Base-by-base conservation (phyloP, 495 filamentous ascomycete species). In the Aspergillus incahuasiensis region DNA sequence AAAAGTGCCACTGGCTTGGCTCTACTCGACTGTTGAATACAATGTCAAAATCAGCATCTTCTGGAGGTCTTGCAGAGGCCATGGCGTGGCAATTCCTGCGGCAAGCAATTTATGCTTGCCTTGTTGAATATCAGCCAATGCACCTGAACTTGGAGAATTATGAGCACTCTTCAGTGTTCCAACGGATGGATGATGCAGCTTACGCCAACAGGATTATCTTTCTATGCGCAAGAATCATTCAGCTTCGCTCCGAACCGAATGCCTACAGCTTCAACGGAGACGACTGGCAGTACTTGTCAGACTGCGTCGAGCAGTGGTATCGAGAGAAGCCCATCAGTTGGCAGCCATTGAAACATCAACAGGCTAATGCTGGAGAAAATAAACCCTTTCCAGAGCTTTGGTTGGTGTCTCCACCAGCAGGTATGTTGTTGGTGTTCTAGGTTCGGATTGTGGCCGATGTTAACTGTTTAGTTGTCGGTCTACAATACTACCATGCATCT, bases 71-170 rank as follows among this genome's bases (percentile, higher is more conserved):
- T 1, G 69, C 66, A n/a, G 72, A 75, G 51, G 72, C 72, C n/a
- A 63, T 67, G 11, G 72, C 68, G 44, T 75, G 72, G 72, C 70
- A 72, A 24, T 73, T 70, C 18, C 56, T 75, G 40, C 66, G 72
- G 18, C 72, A 75, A 56, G 72, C 70, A 9, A 72, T 75, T n/a
- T 74, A 73, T 19, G 63, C 71, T 6, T 74, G 68, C 1, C 50
- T 72, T 1, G 71, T 74, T 6, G 69, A 72, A 52, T 56, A 66
- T 41, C 66, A 72, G 30, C 66, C 66, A 3, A 61, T 72, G 34
- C 65, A 71, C 35, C 61, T 74, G 13, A 62, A 74, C 21, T 38
- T 74, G 34, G 59, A 54, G 11, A 74, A 72, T 20, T 74, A 72
- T 46, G 68, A 69, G 46, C 63, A 58, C 12, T 74, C 71, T 0